Conservation (phyloP, 495 filamentous ascomycete species). For the Podospora appendiculata region DNA sequence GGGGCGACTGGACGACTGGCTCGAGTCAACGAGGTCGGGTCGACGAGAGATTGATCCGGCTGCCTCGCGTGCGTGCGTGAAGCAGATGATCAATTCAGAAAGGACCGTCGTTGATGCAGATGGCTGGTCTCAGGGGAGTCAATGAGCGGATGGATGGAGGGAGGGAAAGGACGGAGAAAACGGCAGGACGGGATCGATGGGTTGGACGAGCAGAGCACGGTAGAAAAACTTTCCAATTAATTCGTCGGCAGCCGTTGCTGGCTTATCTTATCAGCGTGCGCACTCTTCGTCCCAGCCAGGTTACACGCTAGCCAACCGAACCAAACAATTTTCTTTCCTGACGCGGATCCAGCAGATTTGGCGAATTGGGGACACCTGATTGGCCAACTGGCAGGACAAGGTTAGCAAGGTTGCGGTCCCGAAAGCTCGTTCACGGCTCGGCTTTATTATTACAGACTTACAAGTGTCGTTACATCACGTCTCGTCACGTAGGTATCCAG, state of each 20-base stretch:
- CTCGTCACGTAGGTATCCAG: no score
- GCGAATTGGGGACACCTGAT: no score
- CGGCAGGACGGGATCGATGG: not conserved
- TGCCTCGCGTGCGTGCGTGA: not conserved
- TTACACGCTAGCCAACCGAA: no score
- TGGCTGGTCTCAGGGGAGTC: not conserved
- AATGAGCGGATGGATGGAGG: not conserved
- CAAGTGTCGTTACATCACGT: no score
- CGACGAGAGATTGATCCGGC: not conserved
- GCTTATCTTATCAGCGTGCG: conserved; percentile 6
- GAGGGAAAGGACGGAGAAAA: not conserved
- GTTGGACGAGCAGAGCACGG: not conserved
- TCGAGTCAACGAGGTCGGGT: conserved; percentile 4
- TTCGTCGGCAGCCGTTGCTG: not conserved
- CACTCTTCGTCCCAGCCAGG: no score
- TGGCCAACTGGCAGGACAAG: no score
- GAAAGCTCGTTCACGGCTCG: no score
- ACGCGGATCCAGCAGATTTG: no score
- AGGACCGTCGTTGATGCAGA: conserved; percentile 4
- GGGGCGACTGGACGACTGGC: not conserved
- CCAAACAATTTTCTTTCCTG: no score
- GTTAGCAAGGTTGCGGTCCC: no score
- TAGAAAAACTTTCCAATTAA: conserved; percentile 5
- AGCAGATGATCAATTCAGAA: not conserved
- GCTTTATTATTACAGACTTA: no score